Evolutionary conservation across 1,284 basidiomycete genomes (phyloP).

Genomic region (Puccinia hordei): DNA sequence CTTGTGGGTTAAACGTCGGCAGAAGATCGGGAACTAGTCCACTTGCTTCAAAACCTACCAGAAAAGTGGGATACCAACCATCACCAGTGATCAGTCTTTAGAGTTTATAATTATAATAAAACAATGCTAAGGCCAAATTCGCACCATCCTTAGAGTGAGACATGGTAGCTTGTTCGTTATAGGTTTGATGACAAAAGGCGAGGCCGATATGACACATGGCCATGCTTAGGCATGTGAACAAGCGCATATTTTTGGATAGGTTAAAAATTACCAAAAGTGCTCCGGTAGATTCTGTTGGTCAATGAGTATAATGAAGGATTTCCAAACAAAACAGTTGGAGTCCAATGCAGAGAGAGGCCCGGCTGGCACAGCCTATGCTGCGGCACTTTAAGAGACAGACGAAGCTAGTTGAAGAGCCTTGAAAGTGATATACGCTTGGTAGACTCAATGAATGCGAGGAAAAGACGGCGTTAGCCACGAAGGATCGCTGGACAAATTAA

Average conservation of each 20-base stretch:
- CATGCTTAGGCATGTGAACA: neutral
- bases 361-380: too few relatives aligned
- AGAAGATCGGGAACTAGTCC: conserved; percentile 19
- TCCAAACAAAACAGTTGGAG: too few relatives aligned
- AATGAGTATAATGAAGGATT: neutral
- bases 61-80: neutral
- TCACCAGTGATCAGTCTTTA: neutral
- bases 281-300: neutral
- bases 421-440: neutral
- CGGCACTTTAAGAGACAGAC: too few relatives aligned
- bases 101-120: neutral
- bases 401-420: too few relatives aligned
- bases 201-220: conserved; percentile 1
- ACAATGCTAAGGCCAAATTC: neutral
- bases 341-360: too few relatives aligned
- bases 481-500: too few relatives aligned
- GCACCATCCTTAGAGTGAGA: neutral
- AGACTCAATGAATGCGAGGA: neutral
- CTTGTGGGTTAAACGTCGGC: conserved; percentile 19
- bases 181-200: conserved; percentile 2
- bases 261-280: neutral
- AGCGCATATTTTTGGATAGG: neutral
- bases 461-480: too few relatives aligned
- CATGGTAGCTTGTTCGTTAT: conserved; percentile 6
- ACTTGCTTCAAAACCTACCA: neutral